Conservation (phyloP, 192 early-diverging fungal species). For the Globomyces pollinis-pini region DNA sequence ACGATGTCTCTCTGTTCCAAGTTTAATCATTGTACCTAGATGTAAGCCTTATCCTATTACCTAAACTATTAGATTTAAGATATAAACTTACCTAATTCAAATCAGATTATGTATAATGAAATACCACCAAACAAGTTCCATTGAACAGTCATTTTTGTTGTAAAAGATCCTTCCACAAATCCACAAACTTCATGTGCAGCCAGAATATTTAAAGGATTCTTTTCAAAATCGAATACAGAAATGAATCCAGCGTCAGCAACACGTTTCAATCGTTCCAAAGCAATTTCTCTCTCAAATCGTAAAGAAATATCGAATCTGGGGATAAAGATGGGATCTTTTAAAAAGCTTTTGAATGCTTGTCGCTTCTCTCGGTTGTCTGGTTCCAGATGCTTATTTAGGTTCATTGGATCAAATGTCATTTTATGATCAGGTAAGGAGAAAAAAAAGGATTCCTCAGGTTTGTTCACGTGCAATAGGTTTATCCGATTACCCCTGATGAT, state of each 20-base stretch:
- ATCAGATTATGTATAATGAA: no score
- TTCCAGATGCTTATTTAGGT: slow-evolving; percentile 26
- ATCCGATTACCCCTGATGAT: no score
- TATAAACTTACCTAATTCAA: not conserved
- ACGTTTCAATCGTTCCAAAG: slow-evolving; percentile 34
- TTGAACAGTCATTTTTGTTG: slow-evolving; percentile 66
- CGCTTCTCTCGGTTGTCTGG: slow-evolving; percentile 30
- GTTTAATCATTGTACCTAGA: slow-evolving; percentile 62
- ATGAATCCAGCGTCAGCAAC: slow-evolving; percentile 44
- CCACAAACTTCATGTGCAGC: slow-evolving; percentile 65
- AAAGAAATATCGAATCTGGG: slow-evolving; percentile 60
- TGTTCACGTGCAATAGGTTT: no score
- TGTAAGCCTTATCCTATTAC: no score
- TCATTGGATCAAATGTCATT: slow-evolving; percentile 5
- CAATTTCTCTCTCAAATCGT: slow-evolving; percentile 55
- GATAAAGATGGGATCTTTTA: slow-evolving; percentile 29
- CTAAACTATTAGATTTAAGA: not conserved
- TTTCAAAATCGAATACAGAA: slow-evolving; percentile 62
- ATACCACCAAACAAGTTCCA: slow-evolving; percentile 64
- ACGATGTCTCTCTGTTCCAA: slow-evolving; percentile 67
- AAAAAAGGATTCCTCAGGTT: no score
- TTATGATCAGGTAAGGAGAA: no score
- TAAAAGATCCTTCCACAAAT: slow-evolving; percentile 62
- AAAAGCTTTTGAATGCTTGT: slow-evolving; percentile 20
- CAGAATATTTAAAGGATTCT: slow-evolving; percentile 54